A percentile compares a stretch with the other conserved stretches of the same genome.
phyloP scores from a whole-genome alignment of 1,139 yeast genomes.

The Debaryomycetaceae sp. region DNA sequence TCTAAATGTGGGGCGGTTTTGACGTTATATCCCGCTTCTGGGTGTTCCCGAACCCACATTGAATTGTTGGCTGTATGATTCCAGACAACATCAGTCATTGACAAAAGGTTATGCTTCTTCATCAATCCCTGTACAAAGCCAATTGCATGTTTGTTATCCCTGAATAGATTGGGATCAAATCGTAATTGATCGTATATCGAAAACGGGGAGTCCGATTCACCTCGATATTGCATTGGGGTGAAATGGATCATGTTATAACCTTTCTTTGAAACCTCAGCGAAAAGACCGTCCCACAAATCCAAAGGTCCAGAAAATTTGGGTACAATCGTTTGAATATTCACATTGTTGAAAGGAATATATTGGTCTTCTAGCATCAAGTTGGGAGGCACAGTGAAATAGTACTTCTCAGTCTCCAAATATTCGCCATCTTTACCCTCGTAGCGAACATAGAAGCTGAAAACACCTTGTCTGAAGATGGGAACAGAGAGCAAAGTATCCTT shows the following conservation, averaged over 20 bases:
- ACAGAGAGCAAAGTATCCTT: conserved; percentile 61
- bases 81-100: conserved; percentile 89
- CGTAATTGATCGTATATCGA: conserved; percentile 81
- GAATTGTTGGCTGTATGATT: conserved; percentile 95
- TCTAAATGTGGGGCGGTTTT: conserved; percentile 85
- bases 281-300: conserved; percentile 61
- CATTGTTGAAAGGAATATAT: conserved; percentile 70
- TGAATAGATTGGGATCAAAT: conserved; percentile 68
- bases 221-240: conserved; percentile 88
- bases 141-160: conserved; percentile 31
- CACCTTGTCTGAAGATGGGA: conserved; percentile 69
- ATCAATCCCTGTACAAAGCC: conserved; percentile 38
- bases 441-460: conserved; percentile 65
- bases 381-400: conserved; percentile 81
- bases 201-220: conserved; percentile 88
- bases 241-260: conserved; percentile 96
- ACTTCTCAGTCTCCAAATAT: conserved; percentile 46
- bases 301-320: conserved; percentile 88
- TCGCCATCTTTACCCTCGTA: conserved; percentile 35
- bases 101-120: conserved; percentile 55
- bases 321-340: conserved; percentile 79
- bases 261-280: conserved; percentile 59
- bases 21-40: conserved; percentile 85
- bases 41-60: conserved; percentile 76
- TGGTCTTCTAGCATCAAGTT: conserved; percentile 55